Conservation (phyloP, 192 early-diverging fungal genomes). For the Coemansia erecta region DNA sequence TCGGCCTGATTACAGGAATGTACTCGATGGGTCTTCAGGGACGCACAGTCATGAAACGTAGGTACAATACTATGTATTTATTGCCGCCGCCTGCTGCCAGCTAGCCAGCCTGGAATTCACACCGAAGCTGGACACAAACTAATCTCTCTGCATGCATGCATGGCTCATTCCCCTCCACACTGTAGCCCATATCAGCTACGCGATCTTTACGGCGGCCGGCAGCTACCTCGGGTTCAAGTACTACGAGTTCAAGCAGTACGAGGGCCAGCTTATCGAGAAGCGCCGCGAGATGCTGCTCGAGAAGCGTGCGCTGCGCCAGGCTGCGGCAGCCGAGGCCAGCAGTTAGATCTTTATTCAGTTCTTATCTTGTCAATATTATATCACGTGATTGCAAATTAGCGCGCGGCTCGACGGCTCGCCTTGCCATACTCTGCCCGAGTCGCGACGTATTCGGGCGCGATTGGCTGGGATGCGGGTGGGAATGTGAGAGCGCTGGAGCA, state of each 20-base stretch:
- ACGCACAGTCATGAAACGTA: constrained; percentile 33
- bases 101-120: background rate
- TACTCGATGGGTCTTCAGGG: constrained; percentile 46
- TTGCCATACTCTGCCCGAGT: no score
- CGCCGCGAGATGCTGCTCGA: constrained; percentile 37
- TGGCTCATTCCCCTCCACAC: background rate
- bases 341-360: background rate
- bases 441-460: no score
- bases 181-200: constrained; percentile 45
- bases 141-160: no score
- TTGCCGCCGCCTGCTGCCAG: background rate
- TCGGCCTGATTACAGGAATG: constrained; percentile 46
- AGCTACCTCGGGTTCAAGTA: constrained; percentile 31
- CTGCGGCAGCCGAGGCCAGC: constrained; percentile 8
- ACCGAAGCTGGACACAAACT: background rate
- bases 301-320: constrained; percentile 41
- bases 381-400: no score
- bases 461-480: no score
- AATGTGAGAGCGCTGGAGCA: no score
- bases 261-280: constrained; percentile 23
- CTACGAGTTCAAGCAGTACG: constrained; percentile 26
- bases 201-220: constrained; percentile 25
- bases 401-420: no score
- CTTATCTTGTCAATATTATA: no score
- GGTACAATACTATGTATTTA: constrained; percentile 1